A percentile compares a stretch with the other conserved stretches of the same genome.
phyloP scores from a whole-genome alignment of 2,329 filamentous ascomycete genomes.

The Ophiostoma quercus region DNA sequence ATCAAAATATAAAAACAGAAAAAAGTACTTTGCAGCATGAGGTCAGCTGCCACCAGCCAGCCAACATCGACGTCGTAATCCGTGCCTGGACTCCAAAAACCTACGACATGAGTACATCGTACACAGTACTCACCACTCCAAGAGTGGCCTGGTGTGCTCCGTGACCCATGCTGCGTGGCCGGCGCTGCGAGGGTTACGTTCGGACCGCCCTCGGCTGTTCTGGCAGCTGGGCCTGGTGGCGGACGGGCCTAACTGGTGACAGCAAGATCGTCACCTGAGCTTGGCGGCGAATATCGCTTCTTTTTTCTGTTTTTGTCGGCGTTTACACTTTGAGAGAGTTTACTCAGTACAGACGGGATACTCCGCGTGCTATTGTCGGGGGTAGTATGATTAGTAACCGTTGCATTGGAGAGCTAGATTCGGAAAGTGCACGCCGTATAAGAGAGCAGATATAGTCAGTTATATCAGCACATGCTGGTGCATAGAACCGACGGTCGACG shows the following conservation, averaged over 20 bases:
- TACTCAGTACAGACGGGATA: background rate
- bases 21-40: background rate
- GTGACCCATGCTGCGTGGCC: background rate
- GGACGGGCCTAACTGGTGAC: background rate
- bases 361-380: background rate
- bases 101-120: too few species aligned
- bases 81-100: background rate
- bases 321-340: too few species aligned
- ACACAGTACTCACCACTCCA: background rate
- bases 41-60: background rate
- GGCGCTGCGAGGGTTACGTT: background rate
- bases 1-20: background rate
- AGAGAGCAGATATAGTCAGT: background rate
- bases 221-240: background rate
- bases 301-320: background rate
- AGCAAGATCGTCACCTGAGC: background rate
- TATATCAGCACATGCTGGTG: background rate
- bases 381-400: background rate
- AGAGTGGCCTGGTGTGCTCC: background rate
- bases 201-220: conserved; percentile 17
- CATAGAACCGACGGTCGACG: background rate
- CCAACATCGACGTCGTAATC: background rate
- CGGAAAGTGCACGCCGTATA: background rate
- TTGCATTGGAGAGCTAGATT: background rate
- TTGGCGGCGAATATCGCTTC: background rate